These are phyloP conservation scores for Heliamphora pulchella DNA, from an alignment of 179 eudicot genomes.

Conservation along the genomic window DNA sequence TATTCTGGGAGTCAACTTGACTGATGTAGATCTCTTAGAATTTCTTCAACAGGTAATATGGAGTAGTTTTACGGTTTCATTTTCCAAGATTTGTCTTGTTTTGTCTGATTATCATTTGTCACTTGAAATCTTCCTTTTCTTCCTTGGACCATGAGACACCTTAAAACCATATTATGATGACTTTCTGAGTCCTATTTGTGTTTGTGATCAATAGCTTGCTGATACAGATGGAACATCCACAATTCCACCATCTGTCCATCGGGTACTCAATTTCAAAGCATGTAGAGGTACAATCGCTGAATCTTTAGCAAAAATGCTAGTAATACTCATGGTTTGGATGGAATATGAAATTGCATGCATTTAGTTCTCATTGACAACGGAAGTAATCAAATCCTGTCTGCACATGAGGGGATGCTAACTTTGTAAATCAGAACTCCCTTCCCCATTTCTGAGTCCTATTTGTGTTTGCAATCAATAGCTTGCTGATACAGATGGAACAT, in stretches of 20 bases:
- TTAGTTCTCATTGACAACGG: neutral
- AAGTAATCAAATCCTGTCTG: neutral
- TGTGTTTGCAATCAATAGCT: slow-evolving; percentile 38
- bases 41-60: slow-evolving; percentile 71
- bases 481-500: slow-evolving; percentile 95
- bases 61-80: slow-evolving; percentile 2
- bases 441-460: slow-evolving; percentile 1
- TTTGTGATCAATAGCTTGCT: slow-evolving; percentile 50
- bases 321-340: neutral
- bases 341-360: neutral
- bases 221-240: slow-evolving; percentile 96
- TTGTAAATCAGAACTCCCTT: no score
- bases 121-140: neutral
- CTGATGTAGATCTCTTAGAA: slow-evolving; percentile 76
- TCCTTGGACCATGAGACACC: neutral
- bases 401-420: no score
- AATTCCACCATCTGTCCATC: slow-evolving; percentile 77
- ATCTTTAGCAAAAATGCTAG: neutral
- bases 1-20: slow-evolving; percentile 75
- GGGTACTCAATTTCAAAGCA: slow-evolving; percentile 74
- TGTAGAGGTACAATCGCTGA: slow-evolving; percentile 58
- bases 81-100: neutral
- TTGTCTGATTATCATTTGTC: neutral
- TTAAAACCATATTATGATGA: neutral
- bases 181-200: slow-evolving; percentile 7